Conservation (phyloP, 768 basidiomycete species). For the Pulveroboletus sp. region DNA sequence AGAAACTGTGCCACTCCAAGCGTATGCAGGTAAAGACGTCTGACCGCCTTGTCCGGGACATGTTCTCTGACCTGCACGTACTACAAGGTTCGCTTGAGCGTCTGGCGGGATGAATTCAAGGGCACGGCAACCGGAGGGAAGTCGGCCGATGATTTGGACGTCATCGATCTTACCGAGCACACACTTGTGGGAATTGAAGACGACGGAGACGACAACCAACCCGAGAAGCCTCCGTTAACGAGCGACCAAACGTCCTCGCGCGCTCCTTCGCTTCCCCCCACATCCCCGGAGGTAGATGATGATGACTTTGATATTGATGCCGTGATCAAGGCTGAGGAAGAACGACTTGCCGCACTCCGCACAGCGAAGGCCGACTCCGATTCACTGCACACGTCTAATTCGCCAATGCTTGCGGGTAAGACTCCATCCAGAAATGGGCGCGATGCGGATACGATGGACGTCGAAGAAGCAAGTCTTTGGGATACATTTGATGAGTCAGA, state of each 20-base stretch:
- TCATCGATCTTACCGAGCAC: conserved; percentile 29
- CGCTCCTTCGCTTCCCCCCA: conserved; percentile 37
- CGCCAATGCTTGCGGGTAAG: conserved; percentile 6
- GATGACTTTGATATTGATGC: conserved; percentile 52
- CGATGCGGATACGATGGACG: conserved; percentile 17
- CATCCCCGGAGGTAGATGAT: conserved; percentile 38
- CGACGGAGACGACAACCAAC: conserved; percentile 11
- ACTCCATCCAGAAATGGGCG: conserved; percentile 5
- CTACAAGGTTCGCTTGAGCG: conserved; percentile 60
- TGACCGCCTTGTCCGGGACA: neutral
- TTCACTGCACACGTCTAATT: neutral
- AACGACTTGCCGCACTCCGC: conserved; percentile 25
- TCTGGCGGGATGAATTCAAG: conserved; percentile 70
- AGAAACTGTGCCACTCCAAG: conserved; percentile 82
- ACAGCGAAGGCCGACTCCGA: conserved; percentile 6
- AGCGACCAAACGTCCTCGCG: conserved; percentile 33
- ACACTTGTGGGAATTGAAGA: conserved; percentile 26
- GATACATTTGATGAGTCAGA: conserved; percentile 19
- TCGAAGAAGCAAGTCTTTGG: conserved; percentile 41
- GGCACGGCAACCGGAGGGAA: conserved; percentile 37
- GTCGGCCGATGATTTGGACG: conserved; percentile 14
- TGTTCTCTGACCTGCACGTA: conserved; percentile 6
- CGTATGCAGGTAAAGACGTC: conserved; percentile 68
- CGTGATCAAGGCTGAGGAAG: conserved; percentile 43
- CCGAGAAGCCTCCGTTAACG: conserved; percentile 6